Conservation (phyloP, 257 asterid species). For the Solanum dulcamara region DNA sequence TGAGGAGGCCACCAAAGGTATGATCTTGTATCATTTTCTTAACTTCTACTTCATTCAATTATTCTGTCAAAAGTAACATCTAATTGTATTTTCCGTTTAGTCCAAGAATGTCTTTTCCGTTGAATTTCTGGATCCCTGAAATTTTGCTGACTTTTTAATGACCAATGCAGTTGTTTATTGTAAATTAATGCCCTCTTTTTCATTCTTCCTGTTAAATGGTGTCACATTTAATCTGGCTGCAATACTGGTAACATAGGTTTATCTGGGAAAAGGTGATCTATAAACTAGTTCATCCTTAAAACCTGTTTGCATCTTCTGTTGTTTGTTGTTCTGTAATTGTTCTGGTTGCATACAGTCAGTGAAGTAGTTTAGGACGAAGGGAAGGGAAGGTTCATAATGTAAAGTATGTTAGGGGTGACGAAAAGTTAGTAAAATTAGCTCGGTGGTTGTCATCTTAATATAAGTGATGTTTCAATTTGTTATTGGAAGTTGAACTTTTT, state of each 20-base stretch:
- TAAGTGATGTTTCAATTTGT: background rate
- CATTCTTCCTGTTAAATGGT: background rate
- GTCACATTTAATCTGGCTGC: background rate
- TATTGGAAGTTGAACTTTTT: background rate
- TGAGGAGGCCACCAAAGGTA: slow-evolving; percentile 50
- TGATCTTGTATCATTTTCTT: background rate
- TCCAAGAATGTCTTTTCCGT: background rate
- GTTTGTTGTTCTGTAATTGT: background rate
- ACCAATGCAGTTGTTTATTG: background rate
- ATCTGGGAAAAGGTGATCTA: background rate
- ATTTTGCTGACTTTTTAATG: background rate
- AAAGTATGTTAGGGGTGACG: background rate
- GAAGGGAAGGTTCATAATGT: background rate
- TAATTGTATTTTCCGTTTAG: background rate
- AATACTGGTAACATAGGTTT: background rate
- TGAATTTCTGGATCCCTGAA: background rate
- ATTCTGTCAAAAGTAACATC: background rate
- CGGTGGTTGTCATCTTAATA: background rate
- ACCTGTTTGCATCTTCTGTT: background rate
- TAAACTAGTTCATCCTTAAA: background rate
- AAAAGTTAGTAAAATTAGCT: background rate
- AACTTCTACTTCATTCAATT: background rate
- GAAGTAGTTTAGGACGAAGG: background rate
- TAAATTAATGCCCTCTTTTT: background rate
- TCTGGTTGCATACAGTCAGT: background rate